These are phyloP conservation scores for Clonostachys solani DNA, from an alignment of 2,329 filamentous ascomycete species.

Conservation along the genomic window DNA sequence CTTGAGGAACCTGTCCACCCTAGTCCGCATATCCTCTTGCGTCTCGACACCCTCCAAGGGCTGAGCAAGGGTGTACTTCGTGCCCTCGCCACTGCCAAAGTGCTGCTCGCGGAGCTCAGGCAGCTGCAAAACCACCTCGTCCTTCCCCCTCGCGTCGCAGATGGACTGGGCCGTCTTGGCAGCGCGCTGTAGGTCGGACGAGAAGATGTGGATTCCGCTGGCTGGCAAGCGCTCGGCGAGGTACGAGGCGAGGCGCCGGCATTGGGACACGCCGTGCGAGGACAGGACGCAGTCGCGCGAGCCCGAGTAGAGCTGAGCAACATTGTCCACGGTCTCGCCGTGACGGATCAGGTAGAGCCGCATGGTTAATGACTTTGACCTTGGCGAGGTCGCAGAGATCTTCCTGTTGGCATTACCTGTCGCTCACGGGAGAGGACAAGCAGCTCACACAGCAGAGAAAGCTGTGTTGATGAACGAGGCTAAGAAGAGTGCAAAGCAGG, in stretches of 20 bases:
- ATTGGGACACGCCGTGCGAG: slow-evolving; percentile 76
- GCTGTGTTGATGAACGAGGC: too few relatives aligned
- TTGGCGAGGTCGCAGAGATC: too few relatives aligned
- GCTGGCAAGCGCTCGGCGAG: slow-evolving; percentile 32
- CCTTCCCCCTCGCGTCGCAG: slow-evolving; percentile 44
- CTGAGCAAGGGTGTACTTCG: slow-evolving; percentile 40
- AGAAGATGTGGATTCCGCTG: slow-evolving; percentile 62
- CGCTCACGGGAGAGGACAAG: too few relatives aligned
- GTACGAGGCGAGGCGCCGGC: slow-evolving; percentile 63
- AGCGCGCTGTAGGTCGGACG: slow-evolving; percentile 75
- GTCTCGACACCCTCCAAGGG: slow-evolving; percentile 58
- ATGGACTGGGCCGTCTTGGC: slow-evolving; percentile 66
- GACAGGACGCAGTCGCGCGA: slow-evolving; percentile 77
- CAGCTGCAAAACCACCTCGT: slow-evolving; percentile 13
- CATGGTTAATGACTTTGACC: slow-evolving; percentile 12
- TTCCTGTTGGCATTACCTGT: too few relatives aligned
- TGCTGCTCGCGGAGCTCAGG: slow-evolving; percentile 65
- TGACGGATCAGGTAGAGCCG: slow-evolving; percentile 74
- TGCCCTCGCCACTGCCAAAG: slow-evolving; percentile 69
- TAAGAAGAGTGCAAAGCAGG: too few relatives aligned
- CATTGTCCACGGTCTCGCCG: slow-evolving; percentile 88
- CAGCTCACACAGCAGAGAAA: too few relatives aligned
- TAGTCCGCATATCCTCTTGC: slow-evolving; percentile 57
- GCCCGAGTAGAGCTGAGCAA: slow-evolving; percentile 74
- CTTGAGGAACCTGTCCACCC: slow-evolving; percentile 64